Base-by-base conservation (phyloP, 2,329 filamentous ascomycete genomes). In the Ophiostoma pallidulum region DNA sequence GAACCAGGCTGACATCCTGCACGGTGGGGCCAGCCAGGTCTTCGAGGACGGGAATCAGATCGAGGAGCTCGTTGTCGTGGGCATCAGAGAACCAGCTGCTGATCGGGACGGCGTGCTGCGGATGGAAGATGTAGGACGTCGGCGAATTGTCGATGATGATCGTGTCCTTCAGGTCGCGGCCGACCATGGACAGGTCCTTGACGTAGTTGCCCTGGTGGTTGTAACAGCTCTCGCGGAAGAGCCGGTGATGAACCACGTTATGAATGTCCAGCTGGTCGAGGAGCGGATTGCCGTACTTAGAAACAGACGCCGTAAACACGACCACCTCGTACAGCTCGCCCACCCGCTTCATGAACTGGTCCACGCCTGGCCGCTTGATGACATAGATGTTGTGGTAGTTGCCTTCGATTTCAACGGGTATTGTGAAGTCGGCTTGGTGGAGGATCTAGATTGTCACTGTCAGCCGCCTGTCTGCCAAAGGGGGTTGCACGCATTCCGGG, bases 21-120 rank as follows among this genome's bases (percentile, higher is more conserved):
- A 98, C 92, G 64, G 91, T 86, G 51, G 82, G 68, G 57, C 86
- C 84, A 53, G 92, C 91, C 62, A 98, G 75, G 67, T 98, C 92
- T 74, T 98, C 92, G 56, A 98, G 87, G 59, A 98, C 92, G 45
- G 92, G 92, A 65, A 98, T 97, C 59, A 98, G 74, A 65, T 98
- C 92, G 60, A 98, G 75, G 53, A 98, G 77, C 74, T 98, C 92
- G 68, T 98, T 98, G 71, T 98, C 92, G 68, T 98, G 92, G 53
- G 92, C 92, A 69, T 98, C 92, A 56, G 90, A 96, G 71, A 98
- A 98, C 92, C 92, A 98, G 74, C 91, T 97, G 77, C 90, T 96
- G 70, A 98, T 98, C 22, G 92, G 92, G 42, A 98, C 91, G 52
- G 92, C 92, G 65, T 98, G 92, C 71, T 98, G 91, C 20, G 92